These are phyloP conservation scores for Hemerocallis citrina DNA, from an alignment of 106 monocot genomes.

Conservation along the genomic window DNA sequence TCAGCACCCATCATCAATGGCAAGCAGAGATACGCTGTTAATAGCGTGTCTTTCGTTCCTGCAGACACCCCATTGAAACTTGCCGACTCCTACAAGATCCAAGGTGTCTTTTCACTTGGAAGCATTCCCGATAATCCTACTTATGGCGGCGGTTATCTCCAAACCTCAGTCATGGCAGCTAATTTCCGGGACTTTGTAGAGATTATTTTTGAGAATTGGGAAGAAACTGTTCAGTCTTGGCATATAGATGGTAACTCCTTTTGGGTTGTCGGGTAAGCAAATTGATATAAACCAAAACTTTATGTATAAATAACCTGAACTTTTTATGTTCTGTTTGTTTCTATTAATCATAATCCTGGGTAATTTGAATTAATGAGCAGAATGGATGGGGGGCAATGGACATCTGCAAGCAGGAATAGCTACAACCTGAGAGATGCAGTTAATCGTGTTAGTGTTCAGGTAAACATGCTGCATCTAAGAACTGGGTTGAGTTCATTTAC, in stretches of 20 bases:
- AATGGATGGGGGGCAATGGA: conserved; percentile 49
- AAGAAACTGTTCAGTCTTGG: conserved; percentile 33
- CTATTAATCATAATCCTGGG: background rate
- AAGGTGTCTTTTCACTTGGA: conserved; percentile 41
- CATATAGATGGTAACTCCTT: conserved; percentile 43
- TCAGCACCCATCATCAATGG: conserved; percentile 34
- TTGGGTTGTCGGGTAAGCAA: conserved; percentile 49
- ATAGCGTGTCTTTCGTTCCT: conserved; percentile 51
- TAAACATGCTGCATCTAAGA: background rate
- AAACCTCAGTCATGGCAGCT: conserved; percentile 45
- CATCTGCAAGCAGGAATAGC: conserved; percentile 23
- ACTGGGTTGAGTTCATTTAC: background rate
- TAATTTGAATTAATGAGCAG: conserved; percentile 1
- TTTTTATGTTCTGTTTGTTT: background rate
- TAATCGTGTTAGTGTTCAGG: conserved; percentile 34
- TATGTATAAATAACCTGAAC: background rate
- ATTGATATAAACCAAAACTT: background rate
- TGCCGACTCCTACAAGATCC: conserved; percentile 46
- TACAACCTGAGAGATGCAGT: conserved; percentile 42
- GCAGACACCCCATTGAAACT: conserved; percentile 60
- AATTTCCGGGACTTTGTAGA: conserved; percentile 41
- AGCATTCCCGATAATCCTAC: conserved; percentile 53
- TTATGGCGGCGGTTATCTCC: conserved; percentile 34
- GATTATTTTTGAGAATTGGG: conserved; percentile 45
- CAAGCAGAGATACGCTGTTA: conserved; percentile 48